Evolutionary conservation across 371 early-diverging fungal genomes (phyloP).

Genomic region (Synchytrium microbalum): DNA sequence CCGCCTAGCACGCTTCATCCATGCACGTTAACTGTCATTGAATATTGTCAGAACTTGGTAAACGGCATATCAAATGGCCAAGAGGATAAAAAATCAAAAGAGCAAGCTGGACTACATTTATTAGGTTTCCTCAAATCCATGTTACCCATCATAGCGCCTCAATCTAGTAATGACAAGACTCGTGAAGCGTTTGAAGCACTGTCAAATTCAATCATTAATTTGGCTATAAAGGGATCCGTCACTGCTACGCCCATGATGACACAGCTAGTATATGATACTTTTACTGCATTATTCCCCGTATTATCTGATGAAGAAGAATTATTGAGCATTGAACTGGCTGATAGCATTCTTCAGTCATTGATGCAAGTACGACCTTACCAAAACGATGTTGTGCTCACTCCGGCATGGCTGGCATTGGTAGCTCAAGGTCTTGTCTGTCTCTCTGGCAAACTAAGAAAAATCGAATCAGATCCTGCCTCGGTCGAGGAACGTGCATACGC

Average conservation of each 20-base stretch:
- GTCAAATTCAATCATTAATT: background rate
- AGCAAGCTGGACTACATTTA: background rate
- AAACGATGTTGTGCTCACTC: constrained; percentile 70
- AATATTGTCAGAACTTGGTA: constrained; percentile 61
- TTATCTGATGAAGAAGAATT: background rate
- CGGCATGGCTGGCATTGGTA: constrained; percentile 80
- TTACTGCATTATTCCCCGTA: background rate
- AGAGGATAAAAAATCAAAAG: background rate
- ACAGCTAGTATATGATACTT: background rate
- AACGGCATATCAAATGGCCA: constrained; percentile 23
- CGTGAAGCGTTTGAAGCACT: background rate
- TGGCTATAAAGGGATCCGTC: background rate
- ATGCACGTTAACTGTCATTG: constrained; percentile 61
- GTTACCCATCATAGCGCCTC: background rate
- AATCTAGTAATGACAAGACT: background rate
- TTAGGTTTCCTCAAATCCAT: constrained; percentile 1
- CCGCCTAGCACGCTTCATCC: constrained; percentile 73
- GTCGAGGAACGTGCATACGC: background rate
- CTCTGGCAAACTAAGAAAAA: constrained; percentile 6
- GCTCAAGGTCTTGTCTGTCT: constrained; percentile 56
- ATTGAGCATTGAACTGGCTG: constrained; percentile 15
- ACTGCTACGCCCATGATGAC: background rate
- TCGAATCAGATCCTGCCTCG: background rate
- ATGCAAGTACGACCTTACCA: constrained; percentile 74
- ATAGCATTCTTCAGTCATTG: constrained; percentile 44